Evolutionary conservation across 768 basidiomycete species (phyloP).

Genomic region (Pulveroboletus sp.): DNA sequence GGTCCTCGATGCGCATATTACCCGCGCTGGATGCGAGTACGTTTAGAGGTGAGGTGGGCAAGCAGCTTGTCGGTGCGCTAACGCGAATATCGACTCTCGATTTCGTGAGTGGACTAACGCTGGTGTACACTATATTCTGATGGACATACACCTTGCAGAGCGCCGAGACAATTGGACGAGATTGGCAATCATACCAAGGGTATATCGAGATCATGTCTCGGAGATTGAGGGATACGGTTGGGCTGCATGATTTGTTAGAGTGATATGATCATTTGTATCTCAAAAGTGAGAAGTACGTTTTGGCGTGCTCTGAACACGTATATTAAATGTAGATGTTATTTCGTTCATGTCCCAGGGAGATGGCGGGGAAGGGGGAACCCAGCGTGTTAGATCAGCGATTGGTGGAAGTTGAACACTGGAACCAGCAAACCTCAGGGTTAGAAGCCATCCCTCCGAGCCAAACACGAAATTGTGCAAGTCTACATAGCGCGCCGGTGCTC

Average conservation of each 20-base stretch:
- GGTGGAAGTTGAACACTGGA: no score
- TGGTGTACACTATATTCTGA: conserved; percentile 4
- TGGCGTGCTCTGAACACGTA: no score
- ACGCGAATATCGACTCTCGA: conserved; percentile 53
- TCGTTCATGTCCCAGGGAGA: no score
- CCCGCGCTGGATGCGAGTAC: conserved; percentile 54
- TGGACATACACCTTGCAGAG: conserved; percentile 31
- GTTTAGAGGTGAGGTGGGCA: conserved; percentile 57
- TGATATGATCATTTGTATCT: conserved; percentile 3
- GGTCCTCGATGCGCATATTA: conserved; percentile 53
- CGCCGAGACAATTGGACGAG: conserved; percentile 44
- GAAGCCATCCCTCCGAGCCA: no score
- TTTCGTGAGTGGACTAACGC: conserved; percentile 35
- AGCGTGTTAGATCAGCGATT: no score
- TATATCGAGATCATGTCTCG: conserved; percentile 79
- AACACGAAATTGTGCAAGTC: no score
- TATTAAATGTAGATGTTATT: background rate
- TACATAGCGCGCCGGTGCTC: no score
- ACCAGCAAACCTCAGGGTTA: no score
- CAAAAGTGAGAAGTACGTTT: background rate
- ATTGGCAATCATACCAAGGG: conserved; percentile 61
- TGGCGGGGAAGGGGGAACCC: no score
- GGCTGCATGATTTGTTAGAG: conserved; percentile 44
- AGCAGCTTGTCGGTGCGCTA: conserved; percentile 54
- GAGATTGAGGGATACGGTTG: conserved; percentile 62